phyloP scores from a whole-genome alignment of 257 asterid species.

The Capsicum pubescens region DNA sequence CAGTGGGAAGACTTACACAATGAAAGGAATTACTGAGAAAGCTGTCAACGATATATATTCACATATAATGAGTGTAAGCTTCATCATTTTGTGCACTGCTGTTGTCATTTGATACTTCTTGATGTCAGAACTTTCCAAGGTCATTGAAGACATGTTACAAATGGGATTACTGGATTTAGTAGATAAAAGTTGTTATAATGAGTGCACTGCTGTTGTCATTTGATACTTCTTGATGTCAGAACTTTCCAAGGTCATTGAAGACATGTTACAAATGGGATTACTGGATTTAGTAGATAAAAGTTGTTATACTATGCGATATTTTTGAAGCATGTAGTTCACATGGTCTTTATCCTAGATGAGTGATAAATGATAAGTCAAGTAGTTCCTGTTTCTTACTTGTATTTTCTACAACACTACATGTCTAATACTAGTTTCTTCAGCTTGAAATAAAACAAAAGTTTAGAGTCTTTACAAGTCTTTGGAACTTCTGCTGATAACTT shows the following conservation, averaged over 20 bases:
- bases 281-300: background rate
- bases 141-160: background rate
- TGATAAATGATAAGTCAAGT: background rate
- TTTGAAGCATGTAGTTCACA: background rate
- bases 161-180: conserved; percentile 12
- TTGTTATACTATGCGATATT: background rate
- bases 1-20: conserved; percentile 95
- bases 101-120: background rate
- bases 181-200: background rate
- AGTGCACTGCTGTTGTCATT: no score
- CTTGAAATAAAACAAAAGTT: background rate
- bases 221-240: background rate
- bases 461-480: background rate
- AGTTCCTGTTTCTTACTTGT: background rate
- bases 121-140: background rate
- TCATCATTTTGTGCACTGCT: conserved; percentile 10
- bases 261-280: conserved; percentile 1
- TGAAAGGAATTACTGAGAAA: conserved; percentile 92
- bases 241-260: conserved; percentile 9
- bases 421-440: background rate
- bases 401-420: background rate
- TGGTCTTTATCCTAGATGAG: conserved; percentile 2
- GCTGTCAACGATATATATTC: conserved; percentile 85
- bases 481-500: background rate
- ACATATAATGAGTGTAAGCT: conserved; percentile 85